phyloP scores from a whole-genome alignment of 192 early-diverging fungal species.

The Coemansia sp. region DNA sequence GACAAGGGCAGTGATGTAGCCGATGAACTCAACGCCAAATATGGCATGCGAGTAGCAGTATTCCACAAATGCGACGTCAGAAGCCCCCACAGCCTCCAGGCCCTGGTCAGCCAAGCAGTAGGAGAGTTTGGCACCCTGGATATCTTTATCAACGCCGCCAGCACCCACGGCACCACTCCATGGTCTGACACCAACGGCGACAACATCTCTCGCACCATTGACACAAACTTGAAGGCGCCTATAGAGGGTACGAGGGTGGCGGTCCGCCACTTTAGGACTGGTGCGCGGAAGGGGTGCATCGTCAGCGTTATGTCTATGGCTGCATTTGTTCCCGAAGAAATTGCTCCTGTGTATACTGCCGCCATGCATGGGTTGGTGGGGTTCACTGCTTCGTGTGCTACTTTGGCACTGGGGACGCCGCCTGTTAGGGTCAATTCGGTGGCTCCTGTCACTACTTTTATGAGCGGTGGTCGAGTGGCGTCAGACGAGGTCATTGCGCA shows the following conservation, averaged over 20 bases:
- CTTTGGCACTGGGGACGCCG: constrained; percentile 32
- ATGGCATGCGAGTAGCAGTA: constrained; percentile 19
- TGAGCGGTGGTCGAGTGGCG: constrained; percentile 29
- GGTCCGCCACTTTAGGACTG: constrained; percentile 55
- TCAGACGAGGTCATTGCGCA: constrained; percentile 57
- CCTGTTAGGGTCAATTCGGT: constrained; percentile 64
- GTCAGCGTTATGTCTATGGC: constrained; percentile 76
- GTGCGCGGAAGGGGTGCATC: constrained; percentile 58
- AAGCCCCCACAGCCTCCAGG: constrained; percentile 19
- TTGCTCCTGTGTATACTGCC: constrained; percentile 69
- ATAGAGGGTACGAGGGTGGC: constrained; percentile 73
- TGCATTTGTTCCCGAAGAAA: constrained; percentile 56
- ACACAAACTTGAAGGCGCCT: constrained; percentile 74
- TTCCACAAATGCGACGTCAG: constrained; percentile 59
- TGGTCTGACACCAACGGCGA: constrained; percentile 49
- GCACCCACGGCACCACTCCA: constrained; percentile 45
- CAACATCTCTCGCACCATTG: constrained; percentile 59
- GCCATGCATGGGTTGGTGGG: constrained; percentile 73
- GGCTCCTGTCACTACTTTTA: constrained; percentile 57
- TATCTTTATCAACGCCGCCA: constrained; percentile 65
- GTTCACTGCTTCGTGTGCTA: constrained; percentile 56
- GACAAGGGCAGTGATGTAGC: constrained; percentile 49
- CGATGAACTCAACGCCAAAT: constrained; percentile 24
- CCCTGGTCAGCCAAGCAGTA: constrained; percentile 46
- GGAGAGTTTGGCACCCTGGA: constrained; percentile 59